These are phyloP conservation scores for Sugiyamaella japonica DNA, from an alignment of 1,139 yeast genomes.

Conservation along the genomic window DNA sequence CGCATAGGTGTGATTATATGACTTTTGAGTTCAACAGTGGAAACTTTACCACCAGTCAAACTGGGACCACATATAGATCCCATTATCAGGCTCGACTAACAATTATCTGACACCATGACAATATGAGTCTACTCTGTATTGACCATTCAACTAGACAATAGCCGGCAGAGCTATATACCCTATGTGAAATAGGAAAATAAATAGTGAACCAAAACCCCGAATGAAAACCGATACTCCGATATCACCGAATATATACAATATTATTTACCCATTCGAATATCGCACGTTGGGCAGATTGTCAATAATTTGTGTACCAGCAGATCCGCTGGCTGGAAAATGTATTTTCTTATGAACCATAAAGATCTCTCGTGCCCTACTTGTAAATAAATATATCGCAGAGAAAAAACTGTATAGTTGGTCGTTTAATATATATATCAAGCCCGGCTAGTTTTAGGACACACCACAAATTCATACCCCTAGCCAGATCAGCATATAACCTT, in stretches of 20 bases:
- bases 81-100: conserved; percentile 2
- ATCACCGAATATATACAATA: no score
- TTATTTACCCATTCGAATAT: no score
- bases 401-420: not conserved
- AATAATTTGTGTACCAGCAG: no score
- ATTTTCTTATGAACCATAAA: no score
- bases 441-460: not conserved
- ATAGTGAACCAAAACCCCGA: no score
- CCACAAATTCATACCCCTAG: not conserved
- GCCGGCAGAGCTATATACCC: no score
- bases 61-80: conserved; percentile 12
- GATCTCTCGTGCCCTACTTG: not conserved
- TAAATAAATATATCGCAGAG: not conserved
- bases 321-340: not conserved
- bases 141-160: not conserved
- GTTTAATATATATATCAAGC: not conserved
- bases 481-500: not conserved
- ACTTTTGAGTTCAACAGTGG: not conserved
- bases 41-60: conserved; percentile 7
- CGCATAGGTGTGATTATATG: not conserved
- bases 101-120: not conserved
- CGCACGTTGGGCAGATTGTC: no score
- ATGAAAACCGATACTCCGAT: no score
- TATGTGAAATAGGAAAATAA: no score
- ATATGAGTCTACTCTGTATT: not conserved